Evolutionary conservation across 305 asterid genomes (phyloP), one percentile per base, ranked within the genome.

Genomic region (Fraxinus sp.): DNA sequence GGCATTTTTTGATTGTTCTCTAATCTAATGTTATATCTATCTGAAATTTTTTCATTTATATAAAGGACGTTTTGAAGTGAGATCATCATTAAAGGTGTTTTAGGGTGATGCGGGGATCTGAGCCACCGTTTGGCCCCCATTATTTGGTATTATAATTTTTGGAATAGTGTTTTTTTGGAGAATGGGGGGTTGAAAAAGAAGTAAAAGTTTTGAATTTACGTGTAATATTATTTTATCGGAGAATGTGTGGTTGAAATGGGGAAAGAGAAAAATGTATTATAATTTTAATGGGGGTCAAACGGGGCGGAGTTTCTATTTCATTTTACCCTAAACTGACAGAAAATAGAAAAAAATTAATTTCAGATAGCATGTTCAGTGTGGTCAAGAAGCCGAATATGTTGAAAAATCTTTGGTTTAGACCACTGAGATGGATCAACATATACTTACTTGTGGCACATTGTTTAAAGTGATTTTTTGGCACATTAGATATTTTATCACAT

Each of bases 1-100:
- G 41, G 33, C 26, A 46, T 24, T 78, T 66, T 78, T 30, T 49
- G 14, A 46, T 30, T 22, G 28, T 28, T 37, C 43, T 4, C 32
- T 35, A 28, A 35, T 73, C 35, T 16, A 16, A 33, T 33, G 14
- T 71, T 33, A 14, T 33, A 71, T 73, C 79, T 20, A 76, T 76
- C 70, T 39, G 77, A 78, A 79, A 41, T 62, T 18, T 36, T 39
- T 16, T 77, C 81, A 55, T 82, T 80, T 79, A 70, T 36, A 41
- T 18, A 36, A 70, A 62, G 55, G 75, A 46, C 36, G 46, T 46
- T 75, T 62, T 83, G 66, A 36, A 72, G 80, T 68, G 30, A 80
- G 75, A 32, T 71, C 64, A 80, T 64, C 77, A 41, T 28, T 79
- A 32, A 32, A 57, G 77, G 46, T 76, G 72, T 26, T 75, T 75